Base-by-base conservation (phyloP, 2,329 filamentous ascomycete genomes). In the Chrysosporium keratinophilum region DNA sequence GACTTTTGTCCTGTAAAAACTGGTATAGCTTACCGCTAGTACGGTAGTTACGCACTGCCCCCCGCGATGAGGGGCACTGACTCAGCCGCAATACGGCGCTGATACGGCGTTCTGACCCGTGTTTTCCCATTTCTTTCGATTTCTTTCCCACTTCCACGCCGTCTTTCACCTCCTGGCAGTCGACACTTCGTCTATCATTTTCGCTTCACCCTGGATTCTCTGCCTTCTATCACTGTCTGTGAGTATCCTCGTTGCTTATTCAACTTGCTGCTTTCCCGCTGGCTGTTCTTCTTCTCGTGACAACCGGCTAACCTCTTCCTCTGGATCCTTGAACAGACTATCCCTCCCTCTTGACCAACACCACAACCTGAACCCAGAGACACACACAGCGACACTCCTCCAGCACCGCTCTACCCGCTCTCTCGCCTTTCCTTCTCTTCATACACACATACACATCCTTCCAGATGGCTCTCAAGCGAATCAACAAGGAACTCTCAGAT, bases 401-500 rank as follows among this genome's bases (percentile, higher is more conserved):
- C 15, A 42, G 19, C 23, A 37, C 23, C 37, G 39, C 55, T 52
- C 50, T 47, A 52, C 48, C 45, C 56, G 48, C 58, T 59, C 57
- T 59, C 55, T 60, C 52, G 45, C 57, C 50, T 49, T 44, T 47
- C 39, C 43, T 39, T 17, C 15, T 50, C 50, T 44, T 46, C 51
- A 56, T 54, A 51, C 52, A 37, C 50, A 37, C 47, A 55, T 53
- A 37, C 50, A 37, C 47, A 55, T 54, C 52, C 40, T 54, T 64
- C 64, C 62, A 61, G 56, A 76, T 76, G 74, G 74, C 74, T 68
- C 70, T 76, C 57, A 76, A 76, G 72, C 68, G 74, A 64, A 76
- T 76, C 68, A 75, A 76, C 69, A 76, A 76, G 67, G 74, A 76
- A 72, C 72, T 76, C 63, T 71, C 71, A 69, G 74, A 76, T 61